Base-by-base conservation (phyloP, 2,329 filamentous ascomycete species). In the Lachnum nothofagi region DNA sequence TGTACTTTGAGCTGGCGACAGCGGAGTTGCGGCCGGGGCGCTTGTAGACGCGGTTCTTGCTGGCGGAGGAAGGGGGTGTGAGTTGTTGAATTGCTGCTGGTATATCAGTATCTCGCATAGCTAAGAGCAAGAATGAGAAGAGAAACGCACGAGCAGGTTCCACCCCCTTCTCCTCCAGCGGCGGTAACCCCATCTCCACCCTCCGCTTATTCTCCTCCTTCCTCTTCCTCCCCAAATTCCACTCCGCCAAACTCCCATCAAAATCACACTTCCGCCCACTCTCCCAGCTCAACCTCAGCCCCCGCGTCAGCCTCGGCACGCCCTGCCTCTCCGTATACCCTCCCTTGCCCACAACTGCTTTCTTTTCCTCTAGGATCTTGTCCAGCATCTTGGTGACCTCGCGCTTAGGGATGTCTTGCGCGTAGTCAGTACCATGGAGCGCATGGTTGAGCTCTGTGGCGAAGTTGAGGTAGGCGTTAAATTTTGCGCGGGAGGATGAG, bases 311-410 rank as follows among this genome's bases (percentile, higher is more conserved):
- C 5, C 56, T 43, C 1, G 50, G 50, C 3, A 27, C 27, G 3
- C 35, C 16, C 42, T 60, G 57, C 22, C 64, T 49, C 37, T 60
- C 56, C 47, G 65, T 52, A 38, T 62, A 57, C 14, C 42, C 55
- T 1, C 54, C 55, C 4, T 41, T 44, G 8, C 51, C 52, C n/a
- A 65, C 49, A n/a, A 60, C 55, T 14, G 35, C 49, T 42, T 59
- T 60, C 23, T 53, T 51, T 10, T 60, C 48, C 6, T 16, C 25
- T 14, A 64, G 24, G 8, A 67, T 43, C 10, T 47, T 8, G 8
- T 58, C 52, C n/a, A 67, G 58, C 52, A 64, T 59, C 2, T 49
- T 53, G 4, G 53, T 47, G 23, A 70, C 53, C 20, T 66, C 61
- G 3, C 52, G 48, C 8, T 58, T 49, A 10, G 46, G 31, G 34